phyloP scores from a whole-genome alignment of 1,139 yeast genomes.

The Hanseniaspora gamundiae region DNA sequence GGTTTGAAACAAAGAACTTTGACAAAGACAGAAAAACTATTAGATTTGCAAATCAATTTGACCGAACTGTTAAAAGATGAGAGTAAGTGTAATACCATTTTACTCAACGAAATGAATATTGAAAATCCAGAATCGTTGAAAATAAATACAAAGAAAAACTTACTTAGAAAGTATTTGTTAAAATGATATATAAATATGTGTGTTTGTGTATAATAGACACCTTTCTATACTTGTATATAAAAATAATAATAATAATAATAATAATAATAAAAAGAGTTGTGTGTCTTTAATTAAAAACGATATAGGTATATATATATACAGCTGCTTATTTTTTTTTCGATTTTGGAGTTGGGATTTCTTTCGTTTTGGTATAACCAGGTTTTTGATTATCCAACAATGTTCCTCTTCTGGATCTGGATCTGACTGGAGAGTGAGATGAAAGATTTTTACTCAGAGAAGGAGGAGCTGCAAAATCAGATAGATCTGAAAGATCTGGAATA shows the following conservation, averaged over 20 bases:
- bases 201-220: neutral
- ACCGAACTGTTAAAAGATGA: conserved; percentile 28
- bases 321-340: neutral
- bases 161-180: conserved; percentile 37
- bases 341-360: neutral
- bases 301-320: too few species aligned
- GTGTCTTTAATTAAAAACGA: too few species aligned
- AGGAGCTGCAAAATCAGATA: neutral
- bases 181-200: neutral
- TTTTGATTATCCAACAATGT: neutral
- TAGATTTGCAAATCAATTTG: conserved; percentile 25
- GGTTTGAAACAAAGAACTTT: conserved; percentile 25
- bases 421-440: neutral
- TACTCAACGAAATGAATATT: conserved; percentile 21
- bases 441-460: neutral
- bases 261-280: too few species aligned
- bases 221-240: too few species aligned
- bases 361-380: neutral
- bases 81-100: conserved; percentile 21
- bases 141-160: conserved; percentile 39
- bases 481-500: neutral
- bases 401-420: neutral
- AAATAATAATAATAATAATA: too few species aligned
- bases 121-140: conserved; percentile 27
- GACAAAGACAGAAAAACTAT: conserved; percentile 20